Base-by-base conservation (phyloP, 305 asterid species). In the Solanum hybrid region DNA sequence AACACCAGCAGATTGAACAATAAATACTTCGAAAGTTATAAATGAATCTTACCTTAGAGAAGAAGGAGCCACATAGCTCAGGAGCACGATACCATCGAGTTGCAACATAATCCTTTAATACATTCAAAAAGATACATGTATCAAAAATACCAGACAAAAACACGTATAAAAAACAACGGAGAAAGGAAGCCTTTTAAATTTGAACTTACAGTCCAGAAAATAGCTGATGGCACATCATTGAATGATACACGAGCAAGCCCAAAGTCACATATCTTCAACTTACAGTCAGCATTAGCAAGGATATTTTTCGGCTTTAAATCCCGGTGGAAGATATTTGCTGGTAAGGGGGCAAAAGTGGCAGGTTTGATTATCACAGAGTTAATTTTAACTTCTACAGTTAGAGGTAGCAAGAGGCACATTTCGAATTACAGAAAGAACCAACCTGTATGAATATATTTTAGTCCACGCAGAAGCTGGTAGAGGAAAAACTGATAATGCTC, bases 81-180 rank as follows among this genome's bases (percentile, higher is more conserved):
- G 95, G 95, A 88, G 95, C 95, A 72, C 94, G 91, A 85, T 92
- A 93, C 95, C 95, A 93, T 86, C 95, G 88, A 78, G 94, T 93
- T 71, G 95, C 95, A 51, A 93, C 95, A 84, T 93, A 93, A 91
- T 93, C 95, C 95, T 93, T 91, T 81, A 90, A 66, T 35, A 88
- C 73, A 89, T 42, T 29, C 64, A 86, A 78, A n/a, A 80, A 88
- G 60, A 37, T 27, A 88, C 66, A 78, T 40, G 73, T 42, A 77
- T 82, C 76, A 42, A 79, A 81, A 78, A 24, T 29, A 40, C 38
- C 11, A 85, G 16, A n/a, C 11, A 37, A 36, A 32, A 34, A 11
- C 88, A 27, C 75, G 42, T 46, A 86, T 27, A 34, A 10, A 38
- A 5, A 34, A 75, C 38, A 79, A 35, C 14, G 17, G n/a, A 32